Evolutionary conservation across 306 rosid genomes (phyloP).

Genomic region (Phaseolus lunatus): DNA sequence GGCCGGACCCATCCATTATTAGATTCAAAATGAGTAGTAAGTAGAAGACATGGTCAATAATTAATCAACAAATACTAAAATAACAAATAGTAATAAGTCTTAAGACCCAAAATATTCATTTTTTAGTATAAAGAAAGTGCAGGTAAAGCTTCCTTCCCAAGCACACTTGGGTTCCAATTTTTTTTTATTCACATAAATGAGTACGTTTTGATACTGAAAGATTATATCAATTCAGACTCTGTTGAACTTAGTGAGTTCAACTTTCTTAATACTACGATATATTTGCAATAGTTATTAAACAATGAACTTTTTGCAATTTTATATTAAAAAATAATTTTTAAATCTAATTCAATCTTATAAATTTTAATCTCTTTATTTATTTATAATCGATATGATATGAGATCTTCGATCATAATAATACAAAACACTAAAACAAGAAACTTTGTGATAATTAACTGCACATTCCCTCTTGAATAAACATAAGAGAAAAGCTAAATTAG

Average conservation of each 20-base stretch:
- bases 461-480: background rate
- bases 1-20: constrained; percentile 22
- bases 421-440: background rate
- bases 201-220: no score
- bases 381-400: no score
- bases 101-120: background rate
- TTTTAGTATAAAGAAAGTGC: background rate
- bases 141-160: background rate
- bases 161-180: no score
- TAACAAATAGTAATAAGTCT: background rate
- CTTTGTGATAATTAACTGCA: background rate
- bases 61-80: background rate
- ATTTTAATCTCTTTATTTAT: no score
- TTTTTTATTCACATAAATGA: no score
- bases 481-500: background rate
- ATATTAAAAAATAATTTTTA: no score
- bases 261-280: background rate
- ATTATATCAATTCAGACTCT: background rate
- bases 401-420: no score
- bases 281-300: constrained; percentile 1
- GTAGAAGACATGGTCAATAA: background rate
- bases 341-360: no score
- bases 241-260: background rate
- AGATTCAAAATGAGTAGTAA: constrained; percentile 21
- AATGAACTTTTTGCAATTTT: no score